Evolutionary conservation across 345 rosid species (phyloP).

Genomic region (Eucalyptus microcorys): DNA sequence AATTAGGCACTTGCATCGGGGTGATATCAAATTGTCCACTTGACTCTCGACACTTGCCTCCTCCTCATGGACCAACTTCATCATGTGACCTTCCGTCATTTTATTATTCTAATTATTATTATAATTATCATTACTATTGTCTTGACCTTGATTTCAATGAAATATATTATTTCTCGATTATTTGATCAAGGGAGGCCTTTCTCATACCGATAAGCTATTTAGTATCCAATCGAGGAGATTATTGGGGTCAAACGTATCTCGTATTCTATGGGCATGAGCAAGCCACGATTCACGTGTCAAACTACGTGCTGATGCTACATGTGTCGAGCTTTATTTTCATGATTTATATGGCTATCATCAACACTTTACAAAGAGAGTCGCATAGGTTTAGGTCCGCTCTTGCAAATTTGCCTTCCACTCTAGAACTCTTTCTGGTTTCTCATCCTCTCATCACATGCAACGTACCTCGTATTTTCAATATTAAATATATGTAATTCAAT

Average conservation of each 20-base stretch:
- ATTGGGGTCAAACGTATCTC: neutral
- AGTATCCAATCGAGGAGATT: neutral
- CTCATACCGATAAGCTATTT: neutral
- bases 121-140: neutral
- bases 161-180: neutral
- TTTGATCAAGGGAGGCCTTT: neutral
- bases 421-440: neutral
- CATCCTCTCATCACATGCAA: neutral
- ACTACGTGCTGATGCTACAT: neutral
- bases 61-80: neutral
- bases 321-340: neutral
- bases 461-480: neutral
- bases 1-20: conserved; percentile 3
- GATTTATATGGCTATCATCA: neutral
- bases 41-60: conserved; percentile 8
- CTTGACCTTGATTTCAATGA: neutral
- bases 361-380: neutral
- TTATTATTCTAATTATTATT: neutral
- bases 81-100: neutral
- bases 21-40: conserved; percentile 20
- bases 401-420: neutral
- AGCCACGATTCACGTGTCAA: neutral
- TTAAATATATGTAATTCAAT: neutral
- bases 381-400: neutral
- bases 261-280: neutral